A percentile compares a stretch with the other conserved stretches of the same genome.
These are phyloP conservation scores for Penicillium sp. DNA, from an alignment of 2,329 filamentous ascomycete genomes.

Conservation along the genomic window DNA sequence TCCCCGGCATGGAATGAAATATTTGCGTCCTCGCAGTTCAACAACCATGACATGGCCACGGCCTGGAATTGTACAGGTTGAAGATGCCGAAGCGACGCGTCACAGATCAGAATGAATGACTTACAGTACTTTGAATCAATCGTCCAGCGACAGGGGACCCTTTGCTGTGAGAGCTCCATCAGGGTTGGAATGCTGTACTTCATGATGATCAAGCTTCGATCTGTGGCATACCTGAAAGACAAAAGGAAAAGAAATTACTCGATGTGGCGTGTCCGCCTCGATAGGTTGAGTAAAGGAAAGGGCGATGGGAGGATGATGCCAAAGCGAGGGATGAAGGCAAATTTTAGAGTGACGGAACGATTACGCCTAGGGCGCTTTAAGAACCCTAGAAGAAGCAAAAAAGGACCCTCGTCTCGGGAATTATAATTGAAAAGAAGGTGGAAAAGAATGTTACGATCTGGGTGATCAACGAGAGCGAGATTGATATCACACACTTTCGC, in stretches of 20 bases:
- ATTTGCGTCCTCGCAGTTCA: neutral
- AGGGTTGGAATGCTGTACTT: constrained; percentile 42
- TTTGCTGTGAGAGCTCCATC: constrained; percentile 31
- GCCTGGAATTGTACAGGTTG: neutral
- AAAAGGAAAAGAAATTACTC: neutral
- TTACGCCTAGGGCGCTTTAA: neutral
- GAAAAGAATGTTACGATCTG: neutral
- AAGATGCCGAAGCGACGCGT: neutral
- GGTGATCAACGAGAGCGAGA: neutral
- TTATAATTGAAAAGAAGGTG: neutral
- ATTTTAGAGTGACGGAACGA: neutral
- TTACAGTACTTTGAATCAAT: constrained; percentile 33
- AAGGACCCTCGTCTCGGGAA: neutral
- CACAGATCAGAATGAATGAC: constrained; percentile 3
- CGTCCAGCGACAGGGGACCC: constrained; percentile 27
- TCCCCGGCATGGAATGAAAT: neutral
- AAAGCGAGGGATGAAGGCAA: neutral
- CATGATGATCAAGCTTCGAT: constrained; percentile 20
- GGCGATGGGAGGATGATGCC: neutral
- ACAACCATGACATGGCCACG: neutral
- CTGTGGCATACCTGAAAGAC: constrained; percentile 1
- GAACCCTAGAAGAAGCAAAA: neutral
- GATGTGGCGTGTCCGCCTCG: neutral
- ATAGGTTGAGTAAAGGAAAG: neutral
- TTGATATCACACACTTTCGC: constrained; percentile 49